phyloP scores from a whole-genome alignment of 139 green algal species.

The Tetradesmus obliquus region DNA sequence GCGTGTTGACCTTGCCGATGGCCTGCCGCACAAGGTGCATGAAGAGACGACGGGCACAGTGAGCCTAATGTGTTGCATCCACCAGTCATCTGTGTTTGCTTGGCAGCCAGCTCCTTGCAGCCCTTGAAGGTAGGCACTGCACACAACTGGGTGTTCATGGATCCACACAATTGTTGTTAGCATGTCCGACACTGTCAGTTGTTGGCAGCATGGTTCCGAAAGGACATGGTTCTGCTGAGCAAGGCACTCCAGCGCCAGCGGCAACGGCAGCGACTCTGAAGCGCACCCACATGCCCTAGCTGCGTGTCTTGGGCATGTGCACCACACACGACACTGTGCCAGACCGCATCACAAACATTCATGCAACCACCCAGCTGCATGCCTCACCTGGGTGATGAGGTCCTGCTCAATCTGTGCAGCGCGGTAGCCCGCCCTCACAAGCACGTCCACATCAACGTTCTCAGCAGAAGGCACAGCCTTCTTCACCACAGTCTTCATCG shows the following conservation, averaged over 20 bases:
- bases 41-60: neutral
- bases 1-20: neutral
- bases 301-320: neutral
- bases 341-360: neutral
- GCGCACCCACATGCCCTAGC: neutral
- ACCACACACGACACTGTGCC: neutral
- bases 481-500: neutral
- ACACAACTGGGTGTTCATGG: too few species aligned
- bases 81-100: neutral
- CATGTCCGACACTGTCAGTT: too few species aligned
- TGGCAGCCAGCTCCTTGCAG: neutral
- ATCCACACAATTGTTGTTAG: too few species aligned
- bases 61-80: too few species aligned
- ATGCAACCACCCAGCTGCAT: neutral
- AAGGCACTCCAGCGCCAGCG: too few species aligned
- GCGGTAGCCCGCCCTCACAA: constrained; percentile 18
- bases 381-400: constrained; percentile 18
- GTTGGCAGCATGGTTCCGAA: too few species aligned
- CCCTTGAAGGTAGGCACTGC: neutral
- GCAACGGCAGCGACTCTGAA: neutral
- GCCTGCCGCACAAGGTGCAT: constrained; percentile 8
- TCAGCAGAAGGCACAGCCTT: neutral
- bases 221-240: too few species aligned
- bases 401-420: neutral
- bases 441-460: neutral